phyloP scores from a whole-genome alignment of 805 yeast species.

The Candida tammaniensis region DNA sequence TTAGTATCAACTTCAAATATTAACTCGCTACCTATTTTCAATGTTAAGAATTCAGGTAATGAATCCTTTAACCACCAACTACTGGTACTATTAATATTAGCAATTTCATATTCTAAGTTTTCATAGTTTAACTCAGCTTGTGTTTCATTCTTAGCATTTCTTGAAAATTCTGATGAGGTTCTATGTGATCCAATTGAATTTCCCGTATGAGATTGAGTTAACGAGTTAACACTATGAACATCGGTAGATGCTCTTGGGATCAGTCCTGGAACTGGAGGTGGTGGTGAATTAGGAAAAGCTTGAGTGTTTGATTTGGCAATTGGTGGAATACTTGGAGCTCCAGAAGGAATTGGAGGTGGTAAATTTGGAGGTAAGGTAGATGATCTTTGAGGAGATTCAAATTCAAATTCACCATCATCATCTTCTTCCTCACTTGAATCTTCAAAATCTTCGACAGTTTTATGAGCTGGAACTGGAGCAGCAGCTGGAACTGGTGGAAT shows the following conservation, averaged over 20 bases:
- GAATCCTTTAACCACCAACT: slow-evolving; percentile 68
- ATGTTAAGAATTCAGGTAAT: slow-evolving; percentile 52
- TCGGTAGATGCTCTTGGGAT: slow-evolving; percentile 8
- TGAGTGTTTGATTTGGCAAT: neutral
- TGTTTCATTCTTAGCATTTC: slow-evolving; percentile 16
- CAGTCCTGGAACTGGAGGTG: slow-evolving; percentile 4
- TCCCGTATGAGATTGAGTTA: slow-evolving; percentile 6
- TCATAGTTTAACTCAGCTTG: slow-evolving; percentile 28
- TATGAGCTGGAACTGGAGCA: slow-evolving; percentile 1
- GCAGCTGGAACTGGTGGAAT: slow-evolving; percentile 6
- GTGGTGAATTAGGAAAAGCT: slow-evolving; percentile 2
- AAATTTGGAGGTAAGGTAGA: slow-evolving; percentile 10
- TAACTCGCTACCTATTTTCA: slow-evolving; percentile 45
- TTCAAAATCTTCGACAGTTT: slow-evolving; percentile 5
- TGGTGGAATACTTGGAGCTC: slow-evolving; percentile 5
- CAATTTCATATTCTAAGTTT: slow-evolving; percentile 29
- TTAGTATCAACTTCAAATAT: slow-evolving; percentile 66
- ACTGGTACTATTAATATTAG: slow-evolving; percentile 18
- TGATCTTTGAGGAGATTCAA: slow-evolving; percentile 14
- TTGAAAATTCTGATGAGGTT: slow-evolving; percentile 13
- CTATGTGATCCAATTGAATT: slow-evolving; percentile 6
- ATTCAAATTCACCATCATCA: slow-evolving; percentile 13
- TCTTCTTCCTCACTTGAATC: slow-evolving; percentile 3
- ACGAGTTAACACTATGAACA: slow-evolving; percentile 1
- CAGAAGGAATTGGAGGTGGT: slow-evolving; percentile 6